These are phyloP conservation scores for Cadophora malorum DNA, from an alignment of 2,329 filamentous ascomycete genomes.

Conservation along the genomic window DNA sequence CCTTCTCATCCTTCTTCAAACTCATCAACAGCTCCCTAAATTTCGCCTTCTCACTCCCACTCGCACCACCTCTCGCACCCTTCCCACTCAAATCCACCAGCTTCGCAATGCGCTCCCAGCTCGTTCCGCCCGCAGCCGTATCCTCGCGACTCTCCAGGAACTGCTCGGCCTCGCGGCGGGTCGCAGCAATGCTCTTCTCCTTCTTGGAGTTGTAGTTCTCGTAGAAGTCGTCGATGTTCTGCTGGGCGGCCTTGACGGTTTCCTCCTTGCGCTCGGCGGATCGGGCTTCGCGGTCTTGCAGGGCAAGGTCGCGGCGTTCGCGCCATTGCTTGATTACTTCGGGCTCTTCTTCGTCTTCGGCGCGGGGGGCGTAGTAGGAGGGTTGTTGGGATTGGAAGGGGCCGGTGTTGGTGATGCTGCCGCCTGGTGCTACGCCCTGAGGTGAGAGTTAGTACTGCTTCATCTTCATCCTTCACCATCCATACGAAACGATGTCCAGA, in stretches of 20 bases:
- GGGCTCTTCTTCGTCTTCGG: slow-evolving; percentile 78
- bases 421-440: slow-evolving; percentile 75
- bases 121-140: slow-evolving; percentile 91
- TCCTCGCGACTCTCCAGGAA: slow-evolving; percentile 90
- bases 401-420: slow-evolving; percentile 76
- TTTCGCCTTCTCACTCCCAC: slow-evolving; percentile 91
- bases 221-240: slow-evolving; percentile 99
- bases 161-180: slow-evolving; percentile 89
- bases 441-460: slow-evolving; percentile 17
- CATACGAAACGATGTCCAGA: too few relatives aligned
- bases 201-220: slow-evolving; percentile 99
- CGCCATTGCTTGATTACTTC: slow-evolving; percentile 93
- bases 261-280: slow-evolving; percentile 82
- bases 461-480: too few relatives aligned
- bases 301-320: slow-evolving; percentile 82
- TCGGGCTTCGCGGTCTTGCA: slow-evolving; percentile 83
- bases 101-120: slow-evolving; percentile 98
- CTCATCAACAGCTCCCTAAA: slow-evolving; percentile 90
- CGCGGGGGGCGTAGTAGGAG: slow-evolving; percentile 40
- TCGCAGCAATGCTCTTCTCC: slow-evolving; percentile 90
- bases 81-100: slow-evolving; percentile 97
- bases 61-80: slow-evolving; percentile 82
- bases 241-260: slow-evolving; percentile 86
- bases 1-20: slow-evolving; percentile 92
- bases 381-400: slow-evolving; percentile 37